These are phyloP conservation scores for Naganishia sp. DNA, from an alignment of 1,284 basidiomycete genomes.

Conservation along the genomic window DNA sequence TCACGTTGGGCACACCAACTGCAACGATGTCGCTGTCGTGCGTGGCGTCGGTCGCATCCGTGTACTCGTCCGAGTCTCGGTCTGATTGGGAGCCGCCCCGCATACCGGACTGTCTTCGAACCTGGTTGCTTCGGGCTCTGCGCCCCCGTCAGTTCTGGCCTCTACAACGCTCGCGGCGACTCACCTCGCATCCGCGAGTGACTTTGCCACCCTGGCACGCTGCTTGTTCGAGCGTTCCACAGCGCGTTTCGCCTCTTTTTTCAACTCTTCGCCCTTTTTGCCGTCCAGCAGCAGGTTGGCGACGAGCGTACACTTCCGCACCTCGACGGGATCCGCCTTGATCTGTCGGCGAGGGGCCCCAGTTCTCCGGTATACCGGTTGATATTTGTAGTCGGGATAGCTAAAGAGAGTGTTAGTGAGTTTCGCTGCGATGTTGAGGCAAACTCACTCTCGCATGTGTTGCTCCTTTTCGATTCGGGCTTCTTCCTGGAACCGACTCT, in stretches of 20 bases:
- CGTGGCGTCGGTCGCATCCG: constrained; percentile 1
- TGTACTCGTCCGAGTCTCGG: background rate
- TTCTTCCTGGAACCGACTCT: constrained; percentile 68
- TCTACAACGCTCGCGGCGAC: background rate
- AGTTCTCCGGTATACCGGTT: constrained; percentile 46
- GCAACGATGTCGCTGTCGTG: background rate
- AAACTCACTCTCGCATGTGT: constrained; percentile 64
- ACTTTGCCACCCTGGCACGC: constrained; percentile 17
- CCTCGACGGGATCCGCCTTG: constrained; percentile 56
- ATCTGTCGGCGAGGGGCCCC: constrained; percentile 52
- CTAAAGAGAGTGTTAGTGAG: constrained; percentile 27
- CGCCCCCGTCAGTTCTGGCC: background rate
- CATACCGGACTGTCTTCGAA: constrained; percentile 10
- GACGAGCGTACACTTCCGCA: constrained; percentile 58
- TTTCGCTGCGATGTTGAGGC: background rate
- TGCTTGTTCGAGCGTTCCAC: constrained; percentile 28
- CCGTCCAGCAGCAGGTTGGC: constrained; percentile 74
- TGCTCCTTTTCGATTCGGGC: constrained; percentile 72
- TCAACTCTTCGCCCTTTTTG: constrained; percentile 68
- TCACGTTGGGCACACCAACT: background rate
- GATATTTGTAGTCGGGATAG: constrained; percentile 47
- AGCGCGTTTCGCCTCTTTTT: constrained; percentile 63
- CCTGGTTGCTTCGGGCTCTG: constrained; percentile 13
- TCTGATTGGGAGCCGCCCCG: constrained; percentile 14
- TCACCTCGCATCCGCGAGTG: constrained; percentile 28